These are phyloP conservation scores for Agarophyton chilense DNA, from an alignment of 23 red algal genomes.

Conservation along the genomic window DNA sequence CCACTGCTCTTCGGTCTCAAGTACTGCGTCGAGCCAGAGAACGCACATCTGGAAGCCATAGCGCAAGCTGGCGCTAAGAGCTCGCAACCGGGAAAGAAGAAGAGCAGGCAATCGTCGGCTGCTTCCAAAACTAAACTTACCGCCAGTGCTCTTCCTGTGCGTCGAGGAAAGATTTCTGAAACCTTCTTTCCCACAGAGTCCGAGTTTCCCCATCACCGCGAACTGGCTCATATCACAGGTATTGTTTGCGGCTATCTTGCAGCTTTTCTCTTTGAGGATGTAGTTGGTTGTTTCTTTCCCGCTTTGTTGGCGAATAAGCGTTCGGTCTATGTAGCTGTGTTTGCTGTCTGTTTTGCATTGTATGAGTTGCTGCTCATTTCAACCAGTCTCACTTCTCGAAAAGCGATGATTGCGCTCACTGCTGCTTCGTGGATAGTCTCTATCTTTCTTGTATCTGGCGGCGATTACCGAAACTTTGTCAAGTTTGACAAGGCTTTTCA, in stretches of 20 bases:
- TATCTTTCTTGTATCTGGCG: constrained; percentile 15
- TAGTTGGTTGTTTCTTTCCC: constrained; percentile 45
- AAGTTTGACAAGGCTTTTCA: constrained; percentile 46
- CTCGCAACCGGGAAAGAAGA: constrained; percentile 6
- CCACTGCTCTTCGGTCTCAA: constrained; percentile 61
- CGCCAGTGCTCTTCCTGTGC: constrained; percentile 32
- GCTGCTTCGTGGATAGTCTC: constrained; percentile 24
- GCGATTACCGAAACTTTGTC: constrained; percentile 26
- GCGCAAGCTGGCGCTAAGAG: not conserved
- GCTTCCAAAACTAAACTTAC: constrained; percentile 25
- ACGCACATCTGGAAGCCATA: not conserved
- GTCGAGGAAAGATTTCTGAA: not conserved
- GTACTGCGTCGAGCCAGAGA: constrained; percentile 57
- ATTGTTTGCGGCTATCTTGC: constrained; percentile 39
- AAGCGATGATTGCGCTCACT: not conserved
- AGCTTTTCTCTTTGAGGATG: constrained; percentile 39
- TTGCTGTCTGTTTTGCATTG: constrained; percentile 8
- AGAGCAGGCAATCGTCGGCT: constrained; percentile 9
- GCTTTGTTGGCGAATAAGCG: constrained; percentile 31
- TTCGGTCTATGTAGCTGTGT: constrained; percentile 18
- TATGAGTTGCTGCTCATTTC: constrained; percentile 25
- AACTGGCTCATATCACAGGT: constrained; percentile 23
- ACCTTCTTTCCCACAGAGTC: constrained; percentile 38
- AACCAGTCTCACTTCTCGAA: constrained; percentile 4
- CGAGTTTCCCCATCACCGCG: constrained; percentile 43